Evolutionary conservation across 768 basidiomycete species (phyloP).

Genomic region (Kondoa subrosea): DNA sequence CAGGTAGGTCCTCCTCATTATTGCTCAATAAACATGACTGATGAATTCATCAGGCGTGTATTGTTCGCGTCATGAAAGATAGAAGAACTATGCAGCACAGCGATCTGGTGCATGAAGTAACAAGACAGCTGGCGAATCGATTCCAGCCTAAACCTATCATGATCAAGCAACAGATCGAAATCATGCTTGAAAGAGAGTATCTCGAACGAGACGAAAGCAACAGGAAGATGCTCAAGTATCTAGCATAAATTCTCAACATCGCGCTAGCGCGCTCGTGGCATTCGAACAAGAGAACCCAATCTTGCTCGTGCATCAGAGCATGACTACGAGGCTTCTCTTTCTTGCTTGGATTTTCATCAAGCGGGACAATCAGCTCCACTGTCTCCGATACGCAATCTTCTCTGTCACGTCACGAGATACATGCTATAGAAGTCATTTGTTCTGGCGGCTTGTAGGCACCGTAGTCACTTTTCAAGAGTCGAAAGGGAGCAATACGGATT

Average conservation of each 20-base stretch:
- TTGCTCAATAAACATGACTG: background rate
- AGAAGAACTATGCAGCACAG: constrained; percentile 74
- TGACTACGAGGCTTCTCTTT: too few relatives aligned
- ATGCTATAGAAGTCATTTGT: too few relatives aligned
- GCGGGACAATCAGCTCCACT: too few relatives aligned
- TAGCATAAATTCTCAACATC: constrained; percentile 10
- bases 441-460: too few relatives aligned
- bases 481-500: too few relatives aligned
- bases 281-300: too few relatives aligned
- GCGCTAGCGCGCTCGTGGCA: too few relatives aligned
- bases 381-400: too few relatives aligned
- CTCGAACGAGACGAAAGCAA: constrained; percentile 66
- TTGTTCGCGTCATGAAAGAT: constrained; percentile 95
- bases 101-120: constrained; percentile 78
- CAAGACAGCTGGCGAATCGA: constrained; percentile 60
- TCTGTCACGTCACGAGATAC: too few relatives aligned
- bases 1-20: constrained; percentile 44
- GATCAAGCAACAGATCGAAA: constrained; percentile 88
- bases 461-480: too few relatives aligned
- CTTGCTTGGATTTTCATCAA: too few relatives aligned
- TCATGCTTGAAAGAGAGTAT: constrained; percentile 91
- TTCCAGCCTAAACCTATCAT: constrained; percentile 70
- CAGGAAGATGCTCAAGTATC: constrained; percentile 22
- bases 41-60: constrained; percentile 55
- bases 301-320: too few relatives aligned